Base-by-base conservation (phyloP, 1,284 basidiomycete genomes). In the Moesziomyces globuligerus region DNA sequence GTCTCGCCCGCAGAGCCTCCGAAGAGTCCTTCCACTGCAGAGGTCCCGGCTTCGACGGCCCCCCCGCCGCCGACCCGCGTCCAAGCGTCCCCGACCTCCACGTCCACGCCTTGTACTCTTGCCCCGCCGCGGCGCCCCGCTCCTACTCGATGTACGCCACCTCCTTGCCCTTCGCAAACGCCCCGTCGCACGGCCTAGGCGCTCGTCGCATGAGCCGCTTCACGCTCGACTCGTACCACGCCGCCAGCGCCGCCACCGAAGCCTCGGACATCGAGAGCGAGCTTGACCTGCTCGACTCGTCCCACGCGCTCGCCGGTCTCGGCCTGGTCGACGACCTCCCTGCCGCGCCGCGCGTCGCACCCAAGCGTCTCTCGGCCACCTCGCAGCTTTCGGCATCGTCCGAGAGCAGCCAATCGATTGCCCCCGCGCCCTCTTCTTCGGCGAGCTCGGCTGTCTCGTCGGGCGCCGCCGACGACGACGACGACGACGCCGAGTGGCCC, bases 401-500 rank as follows among this genome's bases (percentile, higher is more conserved):
- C 13, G 47, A 59, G 11, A 67, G 48, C 55, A 29, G 46, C 25
- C 21, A 26, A 4, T 45, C 54, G 7, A 45, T 38, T 13, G 39
- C 42, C 23, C 40, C 28, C 20, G 29, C 15, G 4, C 43, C 55
- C 5, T 52, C 52, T 9, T 41, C 48, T 17, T 67, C 64, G 10
- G 50, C 48, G 11, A 23, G 52, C 34, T 60, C 56, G 24, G 44
- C 60, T 39, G 48, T 47, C 5, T 58, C 55, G 25, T 60, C 56
- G 24, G 40, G 60, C 39, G 43, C 42, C 13, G 54, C 55, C 20
- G 32, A 51, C 23, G 48, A 56, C 8, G 26, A 62, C 7, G 47
- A 55, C 8, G 37, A 50, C 28, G 36, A 46, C 18, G 43, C 47
- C 5, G 53, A 54, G 8, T 65, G 49, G 54, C 42, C 54, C 25